Conservation (phyloP, 2,329 filamentous ascomycete species). For the Fusarium veterinarium region DNA sequence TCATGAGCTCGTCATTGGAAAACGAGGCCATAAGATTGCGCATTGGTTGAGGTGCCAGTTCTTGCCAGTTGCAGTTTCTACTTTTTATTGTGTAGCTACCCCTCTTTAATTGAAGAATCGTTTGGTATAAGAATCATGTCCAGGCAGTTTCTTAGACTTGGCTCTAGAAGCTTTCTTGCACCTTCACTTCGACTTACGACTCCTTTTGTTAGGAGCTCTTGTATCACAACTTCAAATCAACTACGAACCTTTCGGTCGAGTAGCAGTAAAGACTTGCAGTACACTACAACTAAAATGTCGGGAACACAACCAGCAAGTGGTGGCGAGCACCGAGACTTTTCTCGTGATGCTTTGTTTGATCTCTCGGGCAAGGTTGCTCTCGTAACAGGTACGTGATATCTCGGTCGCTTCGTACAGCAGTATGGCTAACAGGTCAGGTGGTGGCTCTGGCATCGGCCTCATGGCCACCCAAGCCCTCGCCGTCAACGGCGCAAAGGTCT, state of each 20-base stretch:
- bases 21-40: conserved; percentile 13
- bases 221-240: background rate
- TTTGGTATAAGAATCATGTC: conserved; percentile 30
- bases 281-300: conserved; percentile 26
- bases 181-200: conserved; percentile 6
- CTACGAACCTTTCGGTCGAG: conserved; percentile 14
- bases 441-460: conserved; percentile 73
- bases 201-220: conserved; percentile 1
- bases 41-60: conserved; percentile 13
- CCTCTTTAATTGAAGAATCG: conserved; percentile 5
- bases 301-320: conserved; percentile 32
- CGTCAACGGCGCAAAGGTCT: conserved; percentile 75
- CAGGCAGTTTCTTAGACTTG: conserved; percentile 8
- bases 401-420: too few relatives aligned
- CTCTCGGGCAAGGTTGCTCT: conserved; percentile 58
- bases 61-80: background rate
- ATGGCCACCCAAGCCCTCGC: conserved; percentile 77
- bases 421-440: conserved; percentile 47
- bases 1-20: conserved; percentile 30
- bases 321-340: conserved; percentile 47
- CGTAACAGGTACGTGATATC: conserved; percentile 53
- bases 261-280: background rate
- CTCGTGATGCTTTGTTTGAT: conserved; percentile 55
- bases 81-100: conserved; percentile 2
- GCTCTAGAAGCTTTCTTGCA: conserved; percentile 7